Percentiles rank a stretch among this genome's conserved stretches.
phyloP scores from a whole-genome alignment of 345 rosid genomes.

The Carallia brachiata region DNA sequence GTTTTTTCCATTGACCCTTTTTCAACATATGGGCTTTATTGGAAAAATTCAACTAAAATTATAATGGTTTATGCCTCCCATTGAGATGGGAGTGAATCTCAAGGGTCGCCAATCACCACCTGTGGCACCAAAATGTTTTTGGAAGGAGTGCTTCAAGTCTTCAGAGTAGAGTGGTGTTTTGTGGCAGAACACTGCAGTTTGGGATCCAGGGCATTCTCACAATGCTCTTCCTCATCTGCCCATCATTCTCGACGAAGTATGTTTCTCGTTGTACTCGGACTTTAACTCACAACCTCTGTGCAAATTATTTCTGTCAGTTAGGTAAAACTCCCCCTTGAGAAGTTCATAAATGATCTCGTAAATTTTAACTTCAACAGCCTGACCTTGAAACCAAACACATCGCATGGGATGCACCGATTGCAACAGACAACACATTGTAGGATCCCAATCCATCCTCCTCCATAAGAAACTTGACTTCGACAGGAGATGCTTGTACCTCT shows the following conservation, averaged over 20 bases:
- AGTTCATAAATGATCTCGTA: background rate
- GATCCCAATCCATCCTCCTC: constrained; percentile 63
- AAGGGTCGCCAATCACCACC: too few species aligned
- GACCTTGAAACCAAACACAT: constrained; percentile 72
- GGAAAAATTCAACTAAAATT: too few species aligned
- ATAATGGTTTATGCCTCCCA: too few species aligned
- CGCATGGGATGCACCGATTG: constrained; percentile 88
- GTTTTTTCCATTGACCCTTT: too few species aligned
- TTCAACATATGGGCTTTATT: too few species aligned
- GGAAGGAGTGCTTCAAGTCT: too few species aligned
- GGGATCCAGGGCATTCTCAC: too few species aligned
- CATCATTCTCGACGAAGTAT: background rate
- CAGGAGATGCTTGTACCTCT: constrained; percentile 62
- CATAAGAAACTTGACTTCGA: constrained; percentile 65
- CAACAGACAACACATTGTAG: constrained; percentile 61
- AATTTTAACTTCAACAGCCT: background rate
- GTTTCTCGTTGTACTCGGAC: background rate
- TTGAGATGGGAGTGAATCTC: too few species aligned
- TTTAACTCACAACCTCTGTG: background rate
- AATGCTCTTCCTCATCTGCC: background rate
- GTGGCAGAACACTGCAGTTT: too few species aligned
- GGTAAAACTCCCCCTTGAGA: background rate
- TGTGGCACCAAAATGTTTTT: too few species aligned
- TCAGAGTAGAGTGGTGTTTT: too few species aligned
- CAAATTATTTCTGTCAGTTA: background rate